These are phyloP conservation scores for Pythium diclinum DNA, from an alignment of 352 stramenopile genomes.

Conservation along the genomic window DNA sequence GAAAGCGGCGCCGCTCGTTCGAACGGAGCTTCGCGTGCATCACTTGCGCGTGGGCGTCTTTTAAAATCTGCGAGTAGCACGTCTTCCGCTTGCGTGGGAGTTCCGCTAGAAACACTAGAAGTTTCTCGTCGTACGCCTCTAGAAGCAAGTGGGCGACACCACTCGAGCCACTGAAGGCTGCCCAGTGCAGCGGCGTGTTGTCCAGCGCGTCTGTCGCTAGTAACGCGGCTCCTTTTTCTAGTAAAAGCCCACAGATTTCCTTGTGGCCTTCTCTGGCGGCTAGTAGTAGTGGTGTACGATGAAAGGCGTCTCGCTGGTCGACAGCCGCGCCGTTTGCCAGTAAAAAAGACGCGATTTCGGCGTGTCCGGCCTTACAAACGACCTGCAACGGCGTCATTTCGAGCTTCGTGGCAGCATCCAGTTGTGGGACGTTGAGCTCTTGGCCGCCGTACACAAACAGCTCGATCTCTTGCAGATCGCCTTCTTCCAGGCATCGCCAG, in stretches of 20 bases:
- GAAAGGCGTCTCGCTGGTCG: conserved; percentile 46
- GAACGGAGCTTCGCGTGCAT: conserved; percentile 62
- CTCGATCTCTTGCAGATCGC: conserved; percentile 42
- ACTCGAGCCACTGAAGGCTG: conserved; percentile 50
- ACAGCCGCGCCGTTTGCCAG: conserved; percentile 44
- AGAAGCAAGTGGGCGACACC: conserved; percentile 43
- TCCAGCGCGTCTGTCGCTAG: conserved; percentile 55
- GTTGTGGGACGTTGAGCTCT: conserved; percentile 44
- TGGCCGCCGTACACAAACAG: conserved; percentile 66
- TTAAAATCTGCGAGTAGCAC: conserved; percentile 38
- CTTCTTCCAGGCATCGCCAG: conserved; percentile 42
- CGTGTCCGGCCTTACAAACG: conserved; percentile 44
- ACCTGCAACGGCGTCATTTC: conserved; percentile 53
- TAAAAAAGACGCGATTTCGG: conserved; percentile 43
- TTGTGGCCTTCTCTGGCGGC: conserved; percentile 52
- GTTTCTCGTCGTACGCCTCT: conserved; percentile 40
- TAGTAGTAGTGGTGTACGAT: conserved; percentile 56
- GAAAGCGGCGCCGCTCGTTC: conserved; percentile 64
- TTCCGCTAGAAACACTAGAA: conserved; percentile 43
- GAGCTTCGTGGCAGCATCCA: conserved; percentile 37
- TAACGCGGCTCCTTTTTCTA: conserved; percentile 42
- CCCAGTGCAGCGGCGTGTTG: conserved; percentile 67
- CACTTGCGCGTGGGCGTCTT: conserved; percentile 36
- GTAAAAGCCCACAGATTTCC: conserved; percentile 43
- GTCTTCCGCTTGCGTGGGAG: conserved; percentile 32